A percentile compares a stretch with the other conserved stretches of the same genome.
Evolutionary conservation across 2,329 filamentous ascomycete genomes (phyloP).

Genomic region (Paramyrothecium sp.): DNA sequence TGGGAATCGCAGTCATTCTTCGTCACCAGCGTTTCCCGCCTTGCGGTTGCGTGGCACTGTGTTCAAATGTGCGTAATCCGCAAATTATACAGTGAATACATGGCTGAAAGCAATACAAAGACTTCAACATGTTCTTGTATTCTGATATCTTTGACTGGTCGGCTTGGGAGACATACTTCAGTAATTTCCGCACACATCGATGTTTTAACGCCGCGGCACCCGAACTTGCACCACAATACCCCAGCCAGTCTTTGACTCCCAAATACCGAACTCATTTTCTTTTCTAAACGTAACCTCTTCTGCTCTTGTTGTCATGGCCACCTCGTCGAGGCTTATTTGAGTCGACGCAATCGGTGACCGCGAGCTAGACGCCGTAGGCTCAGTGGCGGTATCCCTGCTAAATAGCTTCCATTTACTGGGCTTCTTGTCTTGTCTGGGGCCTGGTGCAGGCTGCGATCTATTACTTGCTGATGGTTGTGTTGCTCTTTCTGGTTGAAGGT

Average conservation of each 20-base stretch:
- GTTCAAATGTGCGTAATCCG: too few relatives aligned
- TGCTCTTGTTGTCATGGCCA: constrained; percentile 39
- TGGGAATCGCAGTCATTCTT: too few relatives aligned
- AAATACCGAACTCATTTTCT: constrained; percentile 51
- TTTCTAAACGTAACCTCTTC: constrained; percentile 50
- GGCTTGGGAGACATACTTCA: too few relatives aligned
- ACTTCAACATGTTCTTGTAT: too few relatives aligned
- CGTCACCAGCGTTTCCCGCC: too few relatives aligned
- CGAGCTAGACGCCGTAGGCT: constrained; percentile 4
- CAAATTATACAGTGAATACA: too few relatives aligned
- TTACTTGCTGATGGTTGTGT: constrained; percentile 17
- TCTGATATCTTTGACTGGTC: too few relatives aligned
- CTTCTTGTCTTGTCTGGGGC: constrained; percentile 31
- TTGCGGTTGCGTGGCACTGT: too few relatives aligned
- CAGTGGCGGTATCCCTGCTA: constrained; percentile 17
- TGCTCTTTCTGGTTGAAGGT: constrained; percentile 35
- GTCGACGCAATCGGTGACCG: constrained; percentile 3
- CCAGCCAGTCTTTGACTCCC: constrained; percentile 50
- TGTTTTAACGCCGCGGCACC: not conserved
- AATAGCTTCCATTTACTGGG: constrained; percentile 31
- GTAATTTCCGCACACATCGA: too few relatives aligned
- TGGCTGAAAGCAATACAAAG: too few relatives aligned
- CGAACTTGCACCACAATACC: constrained; percentile 43
- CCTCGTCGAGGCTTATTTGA: constrained; percentile 16
- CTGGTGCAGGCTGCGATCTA: constrained; percentile 25